phyloP scores from a whole-genome alignment of 2,329 filamentous ascomycete species.

The Dryadomyces sulphureus region DNA sequence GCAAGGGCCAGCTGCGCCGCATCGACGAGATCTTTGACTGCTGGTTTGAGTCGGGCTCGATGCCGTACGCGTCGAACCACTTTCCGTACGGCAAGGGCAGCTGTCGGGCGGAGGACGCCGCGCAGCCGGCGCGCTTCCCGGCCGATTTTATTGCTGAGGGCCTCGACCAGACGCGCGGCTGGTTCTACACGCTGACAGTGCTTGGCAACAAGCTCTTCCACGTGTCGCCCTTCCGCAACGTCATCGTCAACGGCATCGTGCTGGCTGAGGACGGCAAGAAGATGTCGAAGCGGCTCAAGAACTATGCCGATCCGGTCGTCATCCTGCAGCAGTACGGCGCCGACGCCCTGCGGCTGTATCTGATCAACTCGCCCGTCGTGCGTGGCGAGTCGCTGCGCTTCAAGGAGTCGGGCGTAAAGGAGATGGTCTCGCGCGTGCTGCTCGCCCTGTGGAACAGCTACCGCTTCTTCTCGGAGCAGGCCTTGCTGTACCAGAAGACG shows the following conservation, averaged over 20 bases:
- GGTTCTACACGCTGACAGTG: conserved; percentile 90
- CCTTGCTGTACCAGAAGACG: conserved; percentile 72
- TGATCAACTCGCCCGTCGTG: conserved; percentile 94
- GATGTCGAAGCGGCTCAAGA: conserved; percentile 95
- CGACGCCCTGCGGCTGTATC: conserved; percentile 82
- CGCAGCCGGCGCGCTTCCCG: conserved; percentile 20
- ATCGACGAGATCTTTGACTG: conserved; percentile 49
- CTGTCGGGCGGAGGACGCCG: conserved; percentile 62
- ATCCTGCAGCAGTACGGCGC: conserved; percentile 83
- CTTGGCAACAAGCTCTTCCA: conserved; percentile 61
- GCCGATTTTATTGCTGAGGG: conserved; percentile 36
- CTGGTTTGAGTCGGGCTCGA: conserved; percentile 36
- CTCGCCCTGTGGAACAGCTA: conserved; percentile 92
- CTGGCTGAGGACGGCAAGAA: conserved; percentile 65
- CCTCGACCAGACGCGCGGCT: conserved; percentile 77
- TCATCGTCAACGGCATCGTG: conserved; percentile 41
- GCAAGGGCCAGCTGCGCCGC: conserved; percentile 47
- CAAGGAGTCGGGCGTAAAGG: conserved; percentile 84
- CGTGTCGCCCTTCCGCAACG: conserved; percentile 61
- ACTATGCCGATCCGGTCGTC: conserved; percentile 76
- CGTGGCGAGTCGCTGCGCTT: conserved; percentile 81
- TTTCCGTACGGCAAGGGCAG: conserved; percentile 61
- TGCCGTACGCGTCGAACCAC: conserved; percentile 42
- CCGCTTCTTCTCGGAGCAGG: conserved; percentile 89
- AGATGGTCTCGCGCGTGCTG: conserved; percentile 83